A percentile compares a stretch with the other conserved stretches of the same genome.
These are phyloP conservation scores for Echium plantagineum DNA, from an alignment of 257 asterid genomes.

Conservation along the genomic window DNA sequence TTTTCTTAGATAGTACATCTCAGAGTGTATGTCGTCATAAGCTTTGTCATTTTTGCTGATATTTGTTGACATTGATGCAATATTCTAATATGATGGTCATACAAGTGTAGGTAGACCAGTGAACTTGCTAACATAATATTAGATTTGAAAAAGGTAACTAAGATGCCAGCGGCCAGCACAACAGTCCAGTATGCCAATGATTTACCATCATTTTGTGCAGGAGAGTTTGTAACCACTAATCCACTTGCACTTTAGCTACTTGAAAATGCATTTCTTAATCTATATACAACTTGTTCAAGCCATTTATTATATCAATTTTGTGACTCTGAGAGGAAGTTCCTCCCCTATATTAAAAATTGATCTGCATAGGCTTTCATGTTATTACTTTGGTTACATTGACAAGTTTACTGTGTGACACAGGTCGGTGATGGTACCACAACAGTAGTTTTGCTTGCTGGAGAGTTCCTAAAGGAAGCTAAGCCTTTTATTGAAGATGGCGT, in stretches of 20 bases:
- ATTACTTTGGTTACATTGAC: neutral
- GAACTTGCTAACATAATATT: too few species aligned
- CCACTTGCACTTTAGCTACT: too few species aligned
- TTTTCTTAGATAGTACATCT: neutral
- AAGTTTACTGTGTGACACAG: constrained; percentile 29
- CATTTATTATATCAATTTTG: neutral
- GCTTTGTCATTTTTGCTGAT: neutral
- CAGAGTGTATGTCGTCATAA: neutral
- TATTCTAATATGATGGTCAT: neutral
- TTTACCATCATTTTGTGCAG: neutral
- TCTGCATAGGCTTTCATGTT: neutral
- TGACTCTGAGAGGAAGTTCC: neutral
- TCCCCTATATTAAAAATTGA: neutral
- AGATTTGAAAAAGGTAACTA: too few species aligned
- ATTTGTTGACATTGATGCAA: neutral
- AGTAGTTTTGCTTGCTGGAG: constrained; percentile 94
- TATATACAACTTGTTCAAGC: neutral
- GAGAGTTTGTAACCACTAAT: too few species aligned
- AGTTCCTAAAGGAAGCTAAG: constrained; percentile 91
- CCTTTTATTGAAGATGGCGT: constrained; percentile 98
- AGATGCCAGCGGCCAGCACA: too few species aligned
- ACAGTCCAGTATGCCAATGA: neutral
- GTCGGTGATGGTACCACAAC: constrained; percentile 99
- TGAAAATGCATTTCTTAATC: neutral
- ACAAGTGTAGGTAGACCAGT: neutral